Conservation (phyloP, 768 basidiomycete genomes). For the Kwoniella pini region DNA sequence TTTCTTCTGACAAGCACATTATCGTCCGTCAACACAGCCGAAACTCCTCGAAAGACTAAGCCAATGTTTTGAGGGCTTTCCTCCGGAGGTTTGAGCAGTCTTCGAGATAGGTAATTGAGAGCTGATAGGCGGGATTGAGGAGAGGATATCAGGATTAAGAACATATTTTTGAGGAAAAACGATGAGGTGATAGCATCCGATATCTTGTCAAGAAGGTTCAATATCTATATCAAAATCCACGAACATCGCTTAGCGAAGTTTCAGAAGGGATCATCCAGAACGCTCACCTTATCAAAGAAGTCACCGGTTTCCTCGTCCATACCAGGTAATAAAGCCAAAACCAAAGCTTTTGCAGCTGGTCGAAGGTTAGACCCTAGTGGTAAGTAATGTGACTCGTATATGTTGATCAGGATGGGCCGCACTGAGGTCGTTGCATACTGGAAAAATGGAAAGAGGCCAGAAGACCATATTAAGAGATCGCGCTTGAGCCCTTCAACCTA, state of each 20-base stretch:
- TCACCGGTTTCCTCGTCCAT: constrained; percentile 97
- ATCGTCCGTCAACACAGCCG: constrained; percentile 88
- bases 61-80: constrained; percentile 71
- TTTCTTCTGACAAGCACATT: constrained; percentile 85
- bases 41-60: constrained; percentile 88
- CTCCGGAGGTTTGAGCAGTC: constrained; percentile 61
- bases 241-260: too few relatives aligned
- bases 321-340: constrained; percentile 88
- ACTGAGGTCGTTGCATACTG: constrained; percentile 99
- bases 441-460: constrained; percentile 96
- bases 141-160: constrained; percentile 88
- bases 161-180: constrained; percentile 94
- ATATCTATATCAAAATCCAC: constrained; percentile 60
- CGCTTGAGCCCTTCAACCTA: constrained; percentile 82
- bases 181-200: constrained; percentile 79
- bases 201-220: constrained; percentile 74
- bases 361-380: constrained; percentile 78
- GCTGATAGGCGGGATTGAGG: constrained; percentile 81
- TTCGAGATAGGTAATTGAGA: constrained; percentile 79
- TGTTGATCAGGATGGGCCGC: constrained; percentile 79
- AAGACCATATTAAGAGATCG: constrained; percentile 90
- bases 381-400: constrained; percentile 91
- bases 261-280: too few relatives aligned
- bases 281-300: constrained; percentile 70
- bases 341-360: constrained; percentile 90